These are phyloP conservation scores for Nicotiana attenuata DNA, from an alignment of 257 asterid species.

Conservation along the genomic window DNA sequence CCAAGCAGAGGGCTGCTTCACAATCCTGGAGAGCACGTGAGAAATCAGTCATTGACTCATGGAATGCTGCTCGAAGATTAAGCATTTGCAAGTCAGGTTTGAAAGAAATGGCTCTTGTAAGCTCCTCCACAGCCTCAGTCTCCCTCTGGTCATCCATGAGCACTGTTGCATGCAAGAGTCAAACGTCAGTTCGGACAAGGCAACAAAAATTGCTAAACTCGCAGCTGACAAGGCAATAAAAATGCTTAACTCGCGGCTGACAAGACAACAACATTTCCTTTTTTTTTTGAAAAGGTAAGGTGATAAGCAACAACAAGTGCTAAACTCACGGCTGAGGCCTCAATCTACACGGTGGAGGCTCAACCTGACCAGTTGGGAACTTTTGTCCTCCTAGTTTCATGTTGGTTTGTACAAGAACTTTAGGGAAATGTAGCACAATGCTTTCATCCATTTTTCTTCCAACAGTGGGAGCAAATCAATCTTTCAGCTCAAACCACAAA, in stretches of 20 bases:
- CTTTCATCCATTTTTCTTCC: background rate
- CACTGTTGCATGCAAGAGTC: constrained; percentile 26
- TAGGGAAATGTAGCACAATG: background rate
- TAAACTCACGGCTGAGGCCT: background rate
- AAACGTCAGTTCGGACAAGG: constrained; percentile 6
- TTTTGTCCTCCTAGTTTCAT: constrained; percentile 1
- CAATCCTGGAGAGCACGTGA: constrained; percentile 44
- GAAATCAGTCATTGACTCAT: constrained; percentile 49
- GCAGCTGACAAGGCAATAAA: background rate
- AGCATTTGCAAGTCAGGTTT: constrained; percentile 57
- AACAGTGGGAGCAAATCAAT: background rate
- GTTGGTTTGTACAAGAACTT: background rate
- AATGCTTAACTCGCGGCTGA: background rate
- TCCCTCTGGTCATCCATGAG: constrained; percentile 60
- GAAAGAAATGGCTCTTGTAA: constrained; percentile 47
- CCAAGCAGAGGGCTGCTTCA: constrained; percentile 60
- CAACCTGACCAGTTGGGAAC: background rate
- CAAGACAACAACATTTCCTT: background rate
- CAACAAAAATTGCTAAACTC: background rate
- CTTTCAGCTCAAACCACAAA: background rate
- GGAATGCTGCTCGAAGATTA: constrained; percentile 54
- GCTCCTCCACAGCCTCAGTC: constrained; percentile 50
- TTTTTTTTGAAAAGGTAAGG: too few species aligned
- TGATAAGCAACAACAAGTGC: background rate
- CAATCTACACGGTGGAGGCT: background rate